These are phyloP conservation scores for Hagleromyces aurorensis DNA, from an alignment of 805 yeast species.

Conservation along the genomic window DNA sequence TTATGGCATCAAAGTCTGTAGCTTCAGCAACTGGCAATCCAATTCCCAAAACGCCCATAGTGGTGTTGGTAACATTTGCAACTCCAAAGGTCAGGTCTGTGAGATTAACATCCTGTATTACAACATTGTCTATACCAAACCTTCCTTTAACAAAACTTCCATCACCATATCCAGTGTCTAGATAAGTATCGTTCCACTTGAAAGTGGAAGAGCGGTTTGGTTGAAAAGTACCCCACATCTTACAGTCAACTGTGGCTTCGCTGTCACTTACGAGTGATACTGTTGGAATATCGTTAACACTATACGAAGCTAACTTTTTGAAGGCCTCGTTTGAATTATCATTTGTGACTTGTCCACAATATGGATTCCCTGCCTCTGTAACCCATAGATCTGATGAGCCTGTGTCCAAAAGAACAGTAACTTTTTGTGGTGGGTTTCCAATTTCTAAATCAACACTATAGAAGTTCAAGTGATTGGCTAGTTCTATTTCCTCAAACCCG, in stretches of 20 bases:
- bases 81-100: conserved; percentile 30
- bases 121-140: conserved; percentile 39
- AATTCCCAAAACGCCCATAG: conserved; percentile 43
- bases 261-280: too few species aligned
- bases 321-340: too few species aligned
- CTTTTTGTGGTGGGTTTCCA: conserved; percentile 51
- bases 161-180: conserved; percentile 45
- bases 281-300: too few species aligned
- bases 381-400: conserved; percentile 74
- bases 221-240: conserved; percentile 35
- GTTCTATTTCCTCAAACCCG: conserved; percentile 28
- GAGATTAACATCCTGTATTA: conserved; percentile 24
- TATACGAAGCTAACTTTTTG: too few species aligned
- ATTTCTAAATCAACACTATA: conserved; percentile 39
- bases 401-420: conserved; percentile 55
- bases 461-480: conserved; percentile 36
- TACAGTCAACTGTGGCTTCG: conserved; percentile 29
- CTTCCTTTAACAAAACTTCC: conserved; percentile 40
- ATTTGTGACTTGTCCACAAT: too few species aligned
- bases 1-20: conserved; percentile 37
- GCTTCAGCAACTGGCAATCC: conserved; percentile 55
- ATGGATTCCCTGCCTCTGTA: conserved; percentile 40
- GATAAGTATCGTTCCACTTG: conserved; percentile 29
- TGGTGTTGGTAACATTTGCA: conserved; percentile 30
- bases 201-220: conserved; percentile 30